Evolutionary conservation across 768 basidiomycete genomes (phyloP).

Genomic region (Piloderma croceum): DNA sequence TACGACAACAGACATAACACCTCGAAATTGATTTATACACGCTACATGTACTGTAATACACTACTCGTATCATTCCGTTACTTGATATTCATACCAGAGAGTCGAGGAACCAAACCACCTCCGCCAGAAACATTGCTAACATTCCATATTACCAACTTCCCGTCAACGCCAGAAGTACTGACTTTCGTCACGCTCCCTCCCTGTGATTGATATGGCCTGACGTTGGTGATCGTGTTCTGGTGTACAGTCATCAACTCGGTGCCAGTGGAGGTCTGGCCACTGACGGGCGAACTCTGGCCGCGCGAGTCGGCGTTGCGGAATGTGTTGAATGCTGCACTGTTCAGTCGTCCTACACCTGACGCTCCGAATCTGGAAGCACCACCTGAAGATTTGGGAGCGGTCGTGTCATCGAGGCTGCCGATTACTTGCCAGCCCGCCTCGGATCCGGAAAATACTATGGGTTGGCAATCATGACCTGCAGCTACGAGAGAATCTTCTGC

Average conservation of each 20-base stretch:
- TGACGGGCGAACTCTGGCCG: conserved; percentile 33
- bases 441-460: conserved; percentile 76
- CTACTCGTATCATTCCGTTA: conserved; percentile 14
- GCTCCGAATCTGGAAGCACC: conserved; percentile 42
- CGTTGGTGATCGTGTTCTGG: conserved; percentile 96
- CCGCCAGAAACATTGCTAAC: conserved; percentile 49
- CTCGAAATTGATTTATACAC: no score
- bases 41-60: no score
- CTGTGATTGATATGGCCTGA: conserved; percentile 65
- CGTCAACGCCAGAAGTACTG: conserved; percentile 92
- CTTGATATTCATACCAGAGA: conserved; percentile 41
- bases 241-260: conserved; percentile 87
- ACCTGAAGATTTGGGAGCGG: conserved; percentile 35
- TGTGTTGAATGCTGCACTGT: conserved; percentile 89
- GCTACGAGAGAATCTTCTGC: conserved; percentile 79
- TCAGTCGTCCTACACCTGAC: conserved; percentile 57
- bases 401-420: conserved; percentile 84
- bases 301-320: conserved; percentile 90
- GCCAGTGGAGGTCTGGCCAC: conserved; percentile 38
- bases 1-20: conserved; percentile 4
- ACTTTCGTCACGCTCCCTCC: conserved; percentile 64
- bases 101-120: no score
- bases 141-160: conserved; percentile 88
- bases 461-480: conserved; percentile 97
- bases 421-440: conserved; percentile 72